Conservation (phyloP, 2,329 filamentous ascomycete genomes). For the Aspergillus uvarum region DNA sequence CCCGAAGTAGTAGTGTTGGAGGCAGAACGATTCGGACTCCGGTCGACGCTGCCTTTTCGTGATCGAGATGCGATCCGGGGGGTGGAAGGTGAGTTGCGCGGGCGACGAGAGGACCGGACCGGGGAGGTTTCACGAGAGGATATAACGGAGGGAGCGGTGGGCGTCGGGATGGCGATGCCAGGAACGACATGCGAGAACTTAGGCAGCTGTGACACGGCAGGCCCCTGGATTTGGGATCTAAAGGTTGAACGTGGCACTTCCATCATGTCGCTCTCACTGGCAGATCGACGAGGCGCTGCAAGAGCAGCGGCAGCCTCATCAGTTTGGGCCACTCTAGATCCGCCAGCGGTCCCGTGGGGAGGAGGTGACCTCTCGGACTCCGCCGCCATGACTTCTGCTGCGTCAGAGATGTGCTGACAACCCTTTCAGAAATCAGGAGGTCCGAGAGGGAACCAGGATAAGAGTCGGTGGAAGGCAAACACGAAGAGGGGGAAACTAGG, state of each 20-base stretch:
- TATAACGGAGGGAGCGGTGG: conserved; percentile 46
- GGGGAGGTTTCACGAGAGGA: conserved; percentile 53
- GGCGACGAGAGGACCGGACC: conserved; percentile 33
- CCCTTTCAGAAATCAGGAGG: conserved; percentile 36
- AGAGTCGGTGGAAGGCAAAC: conserved; percentile 7
- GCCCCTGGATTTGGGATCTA: conserved; percentile 27
- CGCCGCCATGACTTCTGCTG: conserved; percentile 34
- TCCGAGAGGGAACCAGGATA: conserved; percentile 34
- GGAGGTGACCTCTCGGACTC: conserved; percentile 40
- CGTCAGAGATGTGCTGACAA: conserved; percentile 29
- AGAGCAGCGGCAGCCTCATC: conserved; percentile 26
- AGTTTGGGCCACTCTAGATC: conserved; percentile 29
- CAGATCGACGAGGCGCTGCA: conserved; percentile 26
- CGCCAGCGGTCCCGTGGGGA: conserved; percentile 32
- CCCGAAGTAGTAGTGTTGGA: conserved; percentile 39
- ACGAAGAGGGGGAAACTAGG: conserved; percentile 9
- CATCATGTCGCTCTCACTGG: conserved; percentile 30
- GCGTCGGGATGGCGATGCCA: conserved; percentile 34
- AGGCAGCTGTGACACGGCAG: conserved; percentile 33
- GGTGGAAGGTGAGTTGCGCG: conserved; percentile 31
- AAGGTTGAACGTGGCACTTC: conserved; percentile 30
- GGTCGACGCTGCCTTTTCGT: conserved; percentile 67
- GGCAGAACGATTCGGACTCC: conserved; percentile 58
- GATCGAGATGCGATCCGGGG: conserved; percentile 51
- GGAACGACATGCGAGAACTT: conserved; percentile 30